These are phyloP conservation scores for Megacollybia marginata DNA, from an alignment of 768 basidiomycete species.

Conservation along the genomic window DNA sequence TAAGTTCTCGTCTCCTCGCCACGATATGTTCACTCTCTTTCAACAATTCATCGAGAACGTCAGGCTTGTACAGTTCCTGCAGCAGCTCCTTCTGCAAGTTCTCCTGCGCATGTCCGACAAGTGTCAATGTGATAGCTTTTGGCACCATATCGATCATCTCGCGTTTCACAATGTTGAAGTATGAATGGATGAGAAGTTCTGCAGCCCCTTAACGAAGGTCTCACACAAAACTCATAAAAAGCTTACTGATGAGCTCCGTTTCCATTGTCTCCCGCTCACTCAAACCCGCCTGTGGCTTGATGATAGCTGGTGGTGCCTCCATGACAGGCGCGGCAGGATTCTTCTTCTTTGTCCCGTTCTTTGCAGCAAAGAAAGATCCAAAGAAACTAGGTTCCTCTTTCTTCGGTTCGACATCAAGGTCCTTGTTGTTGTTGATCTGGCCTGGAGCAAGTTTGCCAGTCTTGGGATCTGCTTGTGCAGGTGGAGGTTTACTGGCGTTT, in stretches of 20 bases:
- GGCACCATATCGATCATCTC: conserved; percentile 99
- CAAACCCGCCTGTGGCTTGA: conserved; percentile 85
- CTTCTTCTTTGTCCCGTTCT: conserved; percentile 49
- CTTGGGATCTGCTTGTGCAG: conserved; percentile 59
- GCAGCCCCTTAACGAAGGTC: conserved; percentile 1
- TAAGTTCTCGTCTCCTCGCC: conserved; percentile 87
- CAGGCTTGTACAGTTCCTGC: conserved; percentile 95
- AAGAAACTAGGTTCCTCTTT: conserved; percentile 93
- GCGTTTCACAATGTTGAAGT: conserved; percentile 97
- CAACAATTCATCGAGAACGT: conserved; percentile 88
- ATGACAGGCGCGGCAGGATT: conserved; percentile 30
- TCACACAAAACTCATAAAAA: conserved; percentile 11
- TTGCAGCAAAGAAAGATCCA: conserved; percentile 86
- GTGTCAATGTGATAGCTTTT: conserved; percentile 86
- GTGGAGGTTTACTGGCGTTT: conserved; percentile 71
- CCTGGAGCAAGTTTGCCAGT: conserved; percentile 50
- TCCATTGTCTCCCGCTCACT: conserved; percentile 97
- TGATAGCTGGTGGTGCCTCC: conserved; percentile 75
- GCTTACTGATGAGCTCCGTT: conserved; percentile 98
- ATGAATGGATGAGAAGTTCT: conserved; percentile 95
- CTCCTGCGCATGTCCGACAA: conserved; percentile 92
- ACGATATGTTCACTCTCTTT: conserved; percentile 93
- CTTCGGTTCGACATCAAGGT: conserved; percentile 85
- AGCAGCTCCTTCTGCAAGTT: conserved; percentile 89
- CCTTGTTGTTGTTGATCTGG: conserved; percentile 85